phyloP scores from a whole-genome alignment of 2,329 filamentous ascomycete species.

The Pseudogymnoascus destructans region DNA sequence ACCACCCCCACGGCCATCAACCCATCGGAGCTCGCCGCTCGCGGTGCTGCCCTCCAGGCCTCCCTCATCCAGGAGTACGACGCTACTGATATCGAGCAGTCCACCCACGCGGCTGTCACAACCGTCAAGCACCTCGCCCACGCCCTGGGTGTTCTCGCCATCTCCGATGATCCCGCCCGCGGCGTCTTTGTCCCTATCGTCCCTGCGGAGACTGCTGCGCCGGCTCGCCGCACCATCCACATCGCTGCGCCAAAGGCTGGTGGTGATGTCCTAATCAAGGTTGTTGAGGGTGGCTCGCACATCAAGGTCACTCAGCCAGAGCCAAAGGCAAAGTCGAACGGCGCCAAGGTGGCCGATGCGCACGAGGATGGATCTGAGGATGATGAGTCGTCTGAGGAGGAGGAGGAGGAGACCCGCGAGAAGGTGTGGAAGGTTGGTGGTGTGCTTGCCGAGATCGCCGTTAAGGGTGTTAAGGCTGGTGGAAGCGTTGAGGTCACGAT shows the following conservation, averaged over 20 bases:
- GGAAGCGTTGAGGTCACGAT: constrained; percentile 89
- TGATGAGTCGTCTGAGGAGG: constrained; percentile 50
- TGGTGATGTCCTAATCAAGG: constrained; percentile 76
- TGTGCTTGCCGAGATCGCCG: constrained; percentile 69
- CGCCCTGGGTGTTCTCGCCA: constrained; percentile 73
- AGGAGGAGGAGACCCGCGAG: constrained; percentile 76
- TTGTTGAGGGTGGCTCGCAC: constrained; percentile 77
- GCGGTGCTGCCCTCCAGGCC: constrained; percentile 90
- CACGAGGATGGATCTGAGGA: constrained; percentile 44
- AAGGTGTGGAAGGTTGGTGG: constrained; percentile 84
- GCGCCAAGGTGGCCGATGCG: constrained; percentile 45
- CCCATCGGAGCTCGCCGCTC: constrained; percentile 77
- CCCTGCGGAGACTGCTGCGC: constrained; percentile 74
- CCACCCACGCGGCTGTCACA: constrained; percentile 87
- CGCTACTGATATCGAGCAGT: constrained; percentile 84
- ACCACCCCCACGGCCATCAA: constrained; percentile 71
- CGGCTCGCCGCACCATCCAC: constrained; percentile 72
- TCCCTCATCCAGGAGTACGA: constrained; percentile 93
- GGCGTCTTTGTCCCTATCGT: constrained; percentile 72
- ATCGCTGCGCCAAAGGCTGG: constrained; percentile 65
- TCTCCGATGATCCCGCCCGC: constrained; percentile 42
- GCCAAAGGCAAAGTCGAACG: constrained; percentile 54
- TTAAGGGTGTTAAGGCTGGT: constrained; percentile 75
- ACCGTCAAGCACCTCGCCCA: constrained; percentile 82
- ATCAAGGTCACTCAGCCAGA: constrained; percentile 90